Base-by-base conservation (phyloP, 768 basidiomycete species). In the Collybiopsis luxurians region DNA sequence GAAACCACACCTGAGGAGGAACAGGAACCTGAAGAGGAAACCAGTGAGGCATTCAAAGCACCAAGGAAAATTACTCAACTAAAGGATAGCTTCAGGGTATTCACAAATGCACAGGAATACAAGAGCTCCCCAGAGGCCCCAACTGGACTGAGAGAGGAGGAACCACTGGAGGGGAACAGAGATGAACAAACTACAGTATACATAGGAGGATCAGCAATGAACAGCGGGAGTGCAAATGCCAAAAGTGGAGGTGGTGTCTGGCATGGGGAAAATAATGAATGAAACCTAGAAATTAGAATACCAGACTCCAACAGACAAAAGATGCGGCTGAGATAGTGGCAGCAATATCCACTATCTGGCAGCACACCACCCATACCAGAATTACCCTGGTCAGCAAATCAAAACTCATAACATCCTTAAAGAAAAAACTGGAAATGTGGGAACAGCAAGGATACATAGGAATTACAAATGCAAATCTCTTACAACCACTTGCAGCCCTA, bases 41-140 rank as follows among this genome's bases (percentile, higher is more conserved):
- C 19, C 27, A 36, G n/a, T 5, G n/a, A 19, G 12, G n/a, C 21
- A 7, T 38, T 52, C 34, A 19, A 24, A 4, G n/a, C 15, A 2
- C 34, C n/a, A 5, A 9, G 31, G 21, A n/a, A 11, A 4, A 36
- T 31, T 13, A 39, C 19, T 3, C n/a, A 52, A 21, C 50, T 52
- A 2, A n/a, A 17, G 13, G 50, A 52, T 39, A 28, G 19, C 13
- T 52, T 52, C 34, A 9, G 50, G 4, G 21, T 52, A 2, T 52
- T 52, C 27, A 59, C 60, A 0, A 39, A 58, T 12, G 55, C 59
- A 38, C 7, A 50, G 24, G n/a, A 19, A 42, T 26, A 28, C 17
- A 54, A 42, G 26, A 34, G 31, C 30, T 11, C 28, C 21, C 34
- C 13, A 26, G 4, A 3, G 7, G 7, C 36, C 26, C 4, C 21